Evolutionary conservation across 306 rosid genomes (phyloP).

Genomic region (Pueraria montana): DNA sequence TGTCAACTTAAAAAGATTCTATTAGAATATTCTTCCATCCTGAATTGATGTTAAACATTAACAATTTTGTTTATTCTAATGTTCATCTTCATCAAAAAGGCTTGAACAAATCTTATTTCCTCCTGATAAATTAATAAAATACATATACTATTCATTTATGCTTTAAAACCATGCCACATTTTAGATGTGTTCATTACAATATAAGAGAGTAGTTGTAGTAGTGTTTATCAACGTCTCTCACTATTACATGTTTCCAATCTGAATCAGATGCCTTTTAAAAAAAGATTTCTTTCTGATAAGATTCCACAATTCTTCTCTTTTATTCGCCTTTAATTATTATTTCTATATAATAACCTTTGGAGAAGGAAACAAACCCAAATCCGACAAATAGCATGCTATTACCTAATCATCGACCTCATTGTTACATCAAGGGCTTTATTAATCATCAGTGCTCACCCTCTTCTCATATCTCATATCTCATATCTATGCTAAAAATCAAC

Average conservation of each 20-base stretch:
- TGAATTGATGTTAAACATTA: no score
- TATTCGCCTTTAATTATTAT: constrained; percentile 8
- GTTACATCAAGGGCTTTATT: constrained; percentile 41
- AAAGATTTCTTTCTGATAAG: constrained; percentile 39
- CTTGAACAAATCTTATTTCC: background rate
- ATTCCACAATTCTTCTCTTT: constrained; percentile 40
- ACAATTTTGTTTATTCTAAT: no score
- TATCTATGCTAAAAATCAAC: constrained; percentile 49
- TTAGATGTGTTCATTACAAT: constrained; percentile 24
- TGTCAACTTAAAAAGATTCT: no score
- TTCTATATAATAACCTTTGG: constrained; percentile 7
- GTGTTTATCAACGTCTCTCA: constrained; percentile 27
- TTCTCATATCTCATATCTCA: constrained; percentile 47
- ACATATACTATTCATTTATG: background rate
- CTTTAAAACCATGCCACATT: constrained; percentile 21
- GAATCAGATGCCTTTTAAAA: constrained; percentile 33
- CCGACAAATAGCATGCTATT: constrained; percentile 57
- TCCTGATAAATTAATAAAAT: no score
- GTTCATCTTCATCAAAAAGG: no score
- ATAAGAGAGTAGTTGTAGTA: constrained; percentile 3
- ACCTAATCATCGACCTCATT: constrained; percentile 53
- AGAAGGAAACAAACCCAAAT: constrained; percentile 52
- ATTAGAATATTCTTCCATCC: no score
- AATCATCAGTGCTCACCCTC: constrained; percentile 37
- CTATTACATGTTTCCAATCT: constrained; percentile 12